phyloP scores from a whole-genome alignment of 2,329 filamentous ascomycete genomes.

The Apiospora koreana region DNA sequence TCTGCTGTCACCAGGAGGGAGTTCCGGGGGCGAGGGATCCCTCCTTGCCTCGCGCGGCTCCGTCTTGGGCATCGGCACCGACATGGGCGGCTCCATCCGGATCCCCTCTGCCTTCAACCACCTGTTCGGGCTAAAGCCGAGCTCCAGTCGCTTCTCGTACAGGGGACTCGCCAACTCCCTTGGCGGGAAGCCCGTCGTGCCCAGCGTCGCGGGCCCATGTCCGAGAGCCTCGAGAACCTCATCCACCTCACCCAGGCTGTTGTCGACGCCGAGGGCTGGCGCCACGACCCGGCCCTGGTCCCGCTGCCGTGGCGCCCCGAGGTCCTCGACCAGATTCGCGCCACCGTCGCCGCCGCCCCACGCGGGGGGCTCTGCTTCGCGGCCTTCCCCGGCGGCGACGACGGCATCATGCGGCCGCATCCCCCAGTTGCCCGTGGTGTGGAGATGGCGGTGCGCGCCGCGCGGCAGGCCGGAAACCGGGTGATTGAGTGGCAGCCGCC shows the following conservation, averaged over 20 bases:
- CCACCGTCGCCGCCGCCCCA: neutral
- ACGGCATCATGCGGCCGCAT: neutral
- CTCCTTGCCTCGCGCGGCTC: neutral
- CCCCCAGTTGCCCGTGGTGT: neutral
- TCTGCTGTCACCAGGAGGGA: neutral
- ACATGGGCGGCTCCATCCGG: constrained; percentile 52
- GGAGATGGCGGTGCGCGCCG: neutral
- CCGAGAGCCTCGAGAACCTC: neutral
- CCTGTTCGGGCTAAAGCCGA: constrained; percentile 51
- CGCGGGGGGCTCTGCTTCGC: neutral
- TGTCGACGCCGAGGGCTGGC: neutral
- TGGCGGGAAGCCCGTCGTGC: neutral
- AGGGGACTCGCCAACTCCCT: neutral
- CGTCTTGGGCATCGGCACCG: constrained; percentile 50
- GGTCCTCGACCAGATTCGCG: neutral
- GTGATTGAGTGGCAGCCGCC: neutral
- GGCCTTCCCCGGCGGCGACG: neutral
- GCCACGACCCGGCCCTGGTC: neutral
- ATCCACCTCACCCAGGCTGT: neutral
- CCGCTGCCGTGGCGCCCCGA: neutral
- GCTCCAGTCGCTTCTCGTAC: constrained; percentile 13
- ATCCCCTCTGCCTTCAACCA: constrained; percentile 51
- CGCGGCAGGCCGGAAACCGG: neutral
- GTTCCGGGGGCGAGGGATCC: neutral
- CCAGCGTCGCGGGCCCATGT: neutral